Evolutionary conservation across 164 flowering plant genomes (phyloP).

Genomic region (Chimonanthus salicifolius): DNA sequence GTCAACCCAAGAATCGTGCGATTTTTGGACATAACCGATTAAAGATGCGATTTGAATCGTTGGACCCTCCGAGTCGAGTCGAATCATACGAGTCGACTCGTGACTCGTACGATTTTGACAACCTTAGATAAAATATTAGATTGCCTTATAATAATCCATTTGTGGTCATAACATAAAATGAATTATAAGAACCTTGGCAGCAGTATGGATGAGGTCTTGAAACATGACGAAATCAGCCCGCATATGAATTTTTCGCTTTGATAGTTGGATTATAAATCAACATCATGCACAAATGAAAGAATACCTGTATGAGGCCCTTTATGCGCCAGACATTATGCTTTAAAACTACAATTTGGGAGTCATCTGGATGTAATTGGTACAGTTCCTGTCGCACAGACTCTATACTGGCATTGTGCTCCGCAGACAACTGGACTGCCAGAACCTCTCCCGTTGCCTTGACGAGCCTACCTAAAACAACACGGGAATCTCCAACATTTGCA

Average conservation of each 20-base stretch:
- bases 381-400: constrained; percentile 77
- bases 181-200: too few species aligned
- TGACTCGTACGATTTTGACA: too few species aligned
- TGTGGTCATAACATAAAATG: too few species aligned
- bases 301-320: constrained; percentile 82
- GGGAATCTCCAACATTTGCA: constrained; percentile 80
- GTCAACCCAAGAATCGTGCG: too few species aligned
- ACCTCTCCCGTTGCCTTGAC: constrained; percentile 70
- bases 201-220: too few species aligned
- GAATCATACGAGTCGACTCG: too few species aligned
- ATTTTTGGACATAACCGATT: too few species aligned
- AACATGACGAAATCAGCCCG: background rate
- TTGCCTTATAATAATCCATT: too few species aligned
- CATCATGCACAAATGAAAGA: background rate
- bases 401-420: constrained; percentile 60
- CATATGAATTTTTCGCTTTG: background rate
- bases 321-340: constrained; percentile 91
- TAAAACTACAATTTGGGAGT: constrained; percentile 66
- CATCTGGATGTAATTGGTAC: constrained; percentile 69
- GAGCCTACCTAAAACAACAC: constrained; percentile 70
- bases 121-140: too few species aligned
- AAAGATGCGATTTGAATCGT: too few species aligned
- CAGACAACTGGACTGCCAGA: constrained; percentile 49
- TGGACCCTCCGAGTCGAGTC: too few species aligned
- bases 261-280: background rate